Conservation (phyloP, 1,284 basidiomycete species). For the Ceratobasidium papillatum region DNA sequence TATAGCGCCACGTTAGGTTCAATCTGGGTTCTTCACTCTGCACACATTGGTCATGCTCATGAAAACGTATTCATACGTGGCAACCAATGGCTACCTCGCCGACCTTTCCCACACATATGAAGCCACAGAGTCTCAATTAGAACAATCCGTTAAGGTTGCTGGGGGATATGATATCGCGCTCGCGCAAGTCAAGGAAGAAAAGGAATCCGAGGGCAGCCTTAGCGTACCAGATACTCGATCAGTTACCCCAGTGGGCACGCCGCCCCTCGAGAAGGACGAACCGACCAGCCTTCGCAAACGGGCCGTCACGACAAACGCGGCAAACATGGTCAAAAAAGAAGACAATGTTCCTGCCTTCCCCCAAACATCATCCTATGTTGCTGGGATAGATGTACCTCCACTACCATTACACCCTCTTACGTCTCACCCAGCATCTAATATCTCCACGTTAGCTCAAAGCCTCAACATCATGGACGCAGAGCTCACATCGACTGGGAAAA, state of each 20-base stretch:
- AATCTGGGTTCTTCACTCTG: slow-evolving; percentile 94
- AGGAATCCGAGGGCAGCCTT: background rate
- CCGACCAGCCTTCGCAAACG: slow-evolving; percentile 7
- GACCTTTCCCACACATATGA: slow-evolving; percentile 52
- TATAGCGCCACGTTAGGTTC: slow-evolving; percentile 86
- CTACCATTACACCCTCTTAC: slow-evolving; percentile 65
- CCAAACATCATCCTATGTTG: slow-evolving; percentile 35
- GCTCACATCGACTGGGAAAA: slow-evolving; percentile 73
- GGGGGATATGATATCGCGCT: slow-evolving; percentile 50
- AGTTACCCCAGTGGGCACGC: slow-evolving; percentile 29
- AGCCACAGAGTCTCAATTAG: slow-evolving; percentile 49
- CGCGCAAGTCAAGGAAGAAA: slow-evolving; percentile 47
- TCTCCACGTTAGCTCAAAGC: slow-evolving; percentile 77
- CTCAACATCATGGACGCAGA: slow-evolving; percentile 82
- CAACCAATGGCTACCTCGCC: slow-evolving; percentile 87
- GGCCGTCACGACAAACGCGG: slow-evolving; percentile 41
- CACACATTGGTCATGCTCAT: slow-evolving; percentile 91
- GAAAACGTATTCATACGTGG: slow-evolving; percentile 97
- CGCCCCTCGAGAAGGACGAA: slow-evolving; percentile 3
- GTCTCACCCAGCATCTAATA: slow-evolving; percentile 73
- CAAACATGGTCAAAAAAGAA: slow-evolving; percentile 23
- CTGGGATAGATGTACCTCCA: slow-evolving; percentile 9
- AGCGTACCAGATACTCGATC: slow-evolving; percentile 12
- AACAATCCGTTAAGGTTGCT: slow-evolving; percentile 48
- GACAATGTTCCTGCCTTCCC: background rate